Conservation (phyloP, 306 rosid genomes). For the Malus sylvestris region DNA sequence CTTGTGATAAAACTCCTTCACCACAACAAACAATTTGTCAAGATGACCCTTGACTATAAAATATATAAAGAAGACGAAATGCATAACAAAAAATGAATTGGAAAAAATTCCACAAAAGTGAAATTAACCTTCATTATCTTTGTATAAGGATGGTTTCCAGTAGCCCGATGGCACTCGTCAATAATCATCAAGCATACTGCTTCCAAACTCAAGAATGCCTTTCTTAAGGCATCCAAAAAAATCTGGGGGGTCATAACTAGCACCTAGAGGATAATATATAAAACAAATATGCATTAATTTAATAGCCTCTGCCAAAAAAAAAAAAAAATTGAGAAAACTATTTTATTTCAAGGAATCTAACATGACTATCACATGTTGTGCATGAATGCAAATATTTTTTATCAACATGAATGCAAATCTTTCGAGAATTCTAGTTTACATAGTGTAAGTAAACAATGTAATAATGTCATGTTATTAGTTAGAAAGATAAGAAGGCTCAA, state of each 20-base stretch:
- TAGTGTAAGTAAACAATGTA: not conserved
- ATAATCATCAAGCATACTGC: constrained; percentile 56
- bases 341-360: not conserved
- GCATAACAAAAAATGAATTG: constrained; percentile 6
- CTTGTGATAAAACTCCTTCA: constrained; percentile 86
- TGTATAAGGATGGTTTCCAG: constrained; percentile 80
- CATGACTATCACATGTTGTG: not conserved
- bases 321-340: not conserved
- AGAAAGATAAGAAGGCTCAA: not conserved
- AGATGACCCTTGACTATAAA: not conserved
- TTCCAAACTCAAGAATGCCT: constrained; percentile 65
- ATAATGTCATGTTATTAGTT: not conserved
- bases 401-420: not conserved
- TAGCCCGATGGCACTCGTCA: constrained; percentile 84
- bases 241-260: constrained; percentile 93
- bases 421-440: not conserved
- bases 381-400: not conserved
- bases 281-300: constrained; percentile 2
- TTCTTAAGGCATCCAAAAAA: constrained; percentile 76
- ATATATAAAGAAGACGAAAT: constrained; percentile 10
- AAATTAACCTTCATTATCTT: constrained; percentile 76
- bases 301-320: not conserved
- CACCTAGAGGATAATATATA: constrained; percentile 39
- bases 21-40: constrained; percentile 18
- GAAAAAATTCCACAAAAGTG: constrained; percentile 3